Evolutionary conservation across 2,329 filamentous ascomycete genomes (phyloP), one percentile per base, ranked within the genome.

Genomic region (Ceratocystis huliohia): DNA sequence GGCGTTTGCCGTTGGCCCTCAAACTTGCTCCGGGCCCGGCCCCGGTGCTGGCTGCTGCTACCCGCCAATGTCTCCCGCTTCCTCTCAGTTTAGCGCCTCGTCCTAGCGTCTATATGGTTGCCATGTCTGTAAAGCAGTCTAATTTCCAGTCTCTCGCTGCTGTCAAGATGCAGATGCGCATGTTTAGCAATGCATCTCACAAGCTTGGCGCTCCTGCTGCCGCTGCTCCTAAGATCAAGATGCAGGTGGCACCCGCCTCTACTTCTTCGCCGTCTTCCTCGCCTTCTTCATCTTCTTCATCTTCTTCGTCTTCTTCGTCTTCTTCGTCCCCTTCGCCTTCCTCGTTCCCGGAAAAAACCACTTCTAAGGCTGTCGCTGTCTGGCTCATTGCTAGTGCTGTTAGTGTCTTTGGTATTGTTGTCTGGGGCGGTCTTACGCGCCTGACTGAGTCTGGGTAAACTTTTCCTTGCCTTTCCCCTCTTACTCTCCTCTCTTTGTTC

Each of bases 321-420:
- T 48, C 61, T 5, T 68, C 67, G 2, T 64, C 64, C 3, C 59
- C 64, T 45, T 64, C 59, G 1, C 61, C 64, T 62, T 65, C 65
- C 3, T 68, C 67, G 10, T 84, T 81, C 68, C 82, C 82, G 37
- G 75, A 88, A 70, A 82, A 88, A 71, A 83, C 83, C 8, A 91
- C 83, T 70, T 84, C 86, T 67, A 94, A 89, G 76, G 78, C 80
- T 8, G 92, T 96, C 57, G 94, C 87, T 68, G 93, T 93, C 78
- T 99, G 92, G 92, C 83, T 99, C 59, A 78, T 99, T 66, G 93
- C 86, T 61, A 96, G 92, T 71, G 92, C 94, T 0, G 88, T 84
- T 56, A 95, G 91, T 74, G 94, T 97, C 64, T 99, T 97, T 76
- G 94, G 94, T 68, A 96, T 99, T 72, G 92, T 99, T 64, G 84